A percentile compares a stretch with the other conserved stretches of the same genome.
Conservation (phyloP, 441 rosid species). For the Arabidopsis hybrid region DNA sequence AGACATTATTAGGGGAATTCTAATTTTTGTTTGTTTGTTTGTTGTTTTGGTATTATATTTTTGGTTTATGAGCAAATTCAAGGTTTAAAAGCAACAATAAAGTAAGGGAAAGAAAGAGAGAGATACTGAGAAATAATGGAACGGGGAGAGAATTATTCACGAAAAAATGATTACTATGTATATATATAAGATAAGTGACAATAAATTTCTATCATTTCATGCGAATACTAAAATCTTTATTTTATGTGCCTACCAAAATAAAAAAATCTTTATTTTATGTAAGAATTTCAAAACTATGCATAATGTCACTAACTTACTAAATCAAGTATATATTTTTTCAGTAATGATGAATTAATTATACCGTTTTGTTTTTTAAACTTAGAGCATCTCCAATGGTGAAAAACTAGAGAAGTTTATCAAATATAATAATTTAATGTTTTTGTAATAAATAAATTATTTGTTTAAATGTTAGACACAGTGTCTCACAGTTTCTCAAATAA, state of each 20-base stretch:
- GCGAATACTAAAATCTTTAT: constrained; percentile 9
- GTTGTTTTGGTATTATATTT: constrained; percentile 28
- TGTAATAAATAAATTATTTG: too few species aligned
- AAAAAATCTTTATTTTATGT: constrained; percentile 10
- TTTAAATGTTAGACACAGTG: too few species aligned
- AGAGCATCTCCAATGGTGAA: too few species aligned
- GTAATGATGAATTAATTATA: too few species aligned
- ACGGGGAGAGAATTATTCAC: constrained; percentile 16
- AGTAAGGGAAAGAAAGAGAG: constrained; percentile 25
- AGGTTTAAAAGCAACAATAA: constrained; percentile 32
- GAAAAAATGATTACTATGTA: constrained; percentile 17
- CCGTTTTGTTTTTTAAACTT: neutral
- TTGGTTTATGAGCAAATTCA: constrained; percentile 27
- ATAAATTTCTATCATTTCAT: constrained; percentile 18
- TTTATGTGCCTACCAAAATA: too few species aligned
- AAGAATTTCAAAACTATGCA: neutral
- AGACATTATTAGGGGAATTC: constrained; percentile 38
- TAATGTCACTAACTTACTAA: neutral
- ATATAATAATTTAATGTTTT: too few species aligned
- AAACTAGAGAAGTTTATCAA: too few species aligned
- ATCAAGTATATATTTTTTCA: too few species aligned
- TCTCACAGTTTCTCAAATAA: too few species aligned
- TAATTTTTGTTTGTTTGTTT: constrained; percentile 7
- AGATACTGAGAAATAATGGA: constrained; percentile 32
- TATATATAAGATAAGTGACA: neutral